Conservation (phyloP, 176 grass and related monocot genomes). For the Avena eriantha region DNA sequence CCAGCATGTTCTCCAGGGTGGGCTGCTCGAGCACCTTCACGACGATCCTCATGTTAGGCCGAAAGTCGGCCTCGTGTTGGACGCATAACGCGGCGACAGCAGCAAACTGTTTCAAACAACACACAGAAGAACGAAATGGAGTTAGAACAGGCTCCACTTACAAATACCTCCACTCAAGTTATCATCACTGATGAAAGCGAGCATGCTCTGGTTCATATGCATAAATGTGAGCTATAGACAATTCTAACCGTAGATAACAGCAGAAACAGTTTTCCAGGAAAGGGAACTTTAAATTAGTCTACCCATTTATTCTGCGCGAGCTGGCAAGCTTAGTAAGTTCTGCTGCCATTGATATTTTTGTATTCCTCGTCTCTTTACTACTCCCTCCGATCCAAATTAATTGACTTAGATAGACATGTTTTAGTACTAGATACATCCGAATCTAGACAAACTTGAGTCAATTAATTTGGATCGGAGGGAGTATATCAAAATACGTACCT, state of each 20-base stretch:
- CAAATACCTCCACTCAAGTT: neutral
- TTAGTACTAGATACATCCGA: no score
- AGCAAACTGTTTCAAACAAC: conserved; percentile 65
- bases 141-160: neutral
- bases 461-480: no score
- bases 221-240: neutral
- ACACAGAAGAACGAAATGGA: neutral
- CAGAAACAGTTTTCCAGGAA: neutral
- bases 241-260: neutral
- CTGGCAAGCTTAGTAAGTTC: neutral
- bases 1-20: conserved; percentile 45
- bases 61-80: conserved; percentile 82
- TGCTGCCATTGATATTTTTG: neutral
- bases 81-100: conserved; percentile 76
- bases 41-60: conserved; percentile 86
- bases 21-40: conserved; percentile 70
- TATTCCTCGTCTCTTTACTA: neutral
- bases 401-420: no score
- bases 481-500: conserved; percentile 18
- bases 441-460: no score
- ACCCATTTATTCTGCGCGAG: neutral
- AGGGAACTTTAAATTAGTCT: neutral
- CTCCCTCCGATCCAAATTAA: no score
- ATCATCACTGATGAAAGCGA: neutral
- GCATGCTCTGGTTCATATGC: neutral